phyloP scores from a whole-genome alignment of 108 stramenopile genomes.

The Cyclotella cryptica region DNA sequence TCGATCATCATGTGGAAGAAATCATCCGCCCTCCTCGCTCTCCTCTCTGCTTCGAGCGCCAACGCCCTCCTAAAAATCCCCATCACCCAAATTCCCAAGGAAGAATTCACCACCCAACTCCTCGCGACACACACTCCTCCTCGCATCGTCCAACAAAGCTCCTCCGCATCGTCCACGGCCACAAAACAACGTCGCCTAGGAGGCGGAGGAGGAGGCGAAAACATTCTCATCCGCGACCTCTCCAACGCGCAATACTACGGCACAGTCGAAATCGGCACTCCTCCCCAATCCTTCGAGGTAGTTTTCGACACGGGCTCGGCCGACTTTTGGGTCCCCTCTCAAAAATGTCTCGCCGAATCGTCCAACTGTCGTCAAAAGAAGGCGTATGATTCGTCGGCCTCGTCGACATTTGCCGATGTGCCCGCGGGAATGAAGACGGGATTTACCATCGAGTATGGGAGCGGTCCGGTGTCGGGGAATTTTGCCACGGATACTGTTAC shows the following conservation, averaged over 20 bases:
- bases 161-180: background rate
- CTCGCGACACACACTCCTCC: conserved; percentile 26
- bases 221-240: conserved; percentile 33
- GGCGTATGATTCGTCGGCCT: conserved; percentile 54
- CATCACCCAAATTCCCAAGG: conserved; percentile 32
- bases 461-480: conserved; percentile 80
- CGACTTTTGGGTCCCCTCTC: conserved; percentile 98
- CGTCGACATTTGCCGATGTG: conserved; percentile 65
- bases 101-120: conserved; percentile 28
- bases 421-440: conserved; percentile 49
- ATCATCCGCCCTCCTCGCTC: conserved; percentile 15
- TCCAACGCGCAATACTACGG: conserved; percentile 87
- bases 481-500: conserved; percentile 72
- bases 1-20: too few relatives aligned
- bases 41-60: conserved; percentile 1
- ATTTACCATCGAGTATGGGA: conserved; percentile 96
- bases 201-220: conserved; percentile 25
- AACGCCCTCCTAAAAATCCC: conserved; percentile 27
- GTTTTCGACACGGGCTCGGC: conserved; percentile 98
- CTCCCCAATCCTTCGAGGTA: conserved; percentile 90
- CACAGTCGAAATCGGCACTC: conserved; percentile 75
- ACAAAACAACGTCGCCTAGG: conserved; percentile 12
- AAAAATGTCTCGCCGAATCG: conserved; percentile 59
- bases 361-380: conserved; percentile 64
- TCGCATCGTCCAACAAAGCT: background rate